phyloP scores from a whole-genome alignment of 2,329 filamentous ascomycete species.

The Fusarium penzigii region DNA sequence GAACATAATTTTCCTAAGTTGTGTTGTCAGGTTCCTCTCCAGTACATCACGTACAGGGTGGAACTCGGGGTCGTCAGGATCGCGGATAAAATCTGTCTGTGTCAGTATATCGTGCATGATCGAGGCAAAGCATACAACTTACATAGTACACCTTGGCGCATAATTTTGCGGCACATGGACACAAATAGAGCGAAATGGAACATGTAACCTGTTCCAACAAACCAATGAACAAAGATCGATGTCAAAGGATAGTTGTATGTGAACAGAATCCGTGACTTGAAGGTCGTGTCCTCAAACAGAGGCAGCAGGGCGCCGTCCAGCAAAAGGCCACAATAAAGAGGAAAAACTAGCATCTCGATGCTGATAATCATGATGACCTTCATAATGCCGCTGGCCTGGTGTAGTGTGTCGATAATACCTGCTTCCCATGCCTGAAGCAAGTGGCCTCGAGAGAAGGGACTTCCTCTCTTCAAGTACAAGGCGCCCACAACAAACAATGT shows the following conservation, averaged over 20 bases:
- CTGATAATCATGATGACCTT: slow-evolving; percentile 98
- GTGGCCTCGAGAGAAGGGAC: slow-evolving; percentile 62
- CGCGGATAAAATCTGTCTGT: slow-evolving; percentile 82
- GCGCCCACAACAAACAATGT: slow-evolving; percentile 74
- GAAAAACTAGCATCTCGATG: slow-evolving; percentile 98
- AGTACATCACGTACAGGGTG: slow-evolving; percentile 96
- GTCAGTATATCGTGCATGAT: slow-evolving; percentile 11
- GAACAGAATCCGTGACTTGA: slow-evolving; percentile 77
- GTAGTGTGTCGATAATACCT: slow-evolving; percentile 76
- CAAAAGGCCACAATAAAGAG: slow-evolving; percentile 89
- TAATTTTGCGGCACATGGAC: slow-evolving; percentile 97
- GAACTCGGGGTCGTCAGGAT: slow-evolving; percentile 97
- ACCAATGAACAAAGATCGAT: slow-evolving; percentile 97
- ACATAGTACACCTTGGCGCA: slow-evolving; percentile 92
- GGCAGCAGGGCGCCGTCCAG: slow-evolving; percentile 87
- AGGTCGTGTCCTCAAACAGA: slow-evolving; percentile 78
- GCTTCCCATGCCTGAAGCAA: slow-evolving; percentile 69
- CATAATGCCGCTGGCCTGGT: slow-evolving; percentile 93
- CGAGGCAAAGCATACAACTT: slow-evolving; percentile 41
- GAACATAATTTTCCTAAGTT: slow-evolving; percentile 94
- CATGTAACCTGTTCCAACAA: slow-evolving; percentile 98
- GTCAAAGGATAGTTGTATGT: slow-evolving; percentile 79
- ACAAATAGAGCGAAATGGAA: slow-evolving; percentile 99
- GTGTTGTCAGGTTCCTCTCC: slow-evolving; percentile 87
- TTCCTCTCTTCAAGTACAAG: slow-evolving; percentile 75